Evolutionary conservation across 1,284 basidiomycete species (phyloP).

Genomic region (Heterobasidion occidentale): DNA sequence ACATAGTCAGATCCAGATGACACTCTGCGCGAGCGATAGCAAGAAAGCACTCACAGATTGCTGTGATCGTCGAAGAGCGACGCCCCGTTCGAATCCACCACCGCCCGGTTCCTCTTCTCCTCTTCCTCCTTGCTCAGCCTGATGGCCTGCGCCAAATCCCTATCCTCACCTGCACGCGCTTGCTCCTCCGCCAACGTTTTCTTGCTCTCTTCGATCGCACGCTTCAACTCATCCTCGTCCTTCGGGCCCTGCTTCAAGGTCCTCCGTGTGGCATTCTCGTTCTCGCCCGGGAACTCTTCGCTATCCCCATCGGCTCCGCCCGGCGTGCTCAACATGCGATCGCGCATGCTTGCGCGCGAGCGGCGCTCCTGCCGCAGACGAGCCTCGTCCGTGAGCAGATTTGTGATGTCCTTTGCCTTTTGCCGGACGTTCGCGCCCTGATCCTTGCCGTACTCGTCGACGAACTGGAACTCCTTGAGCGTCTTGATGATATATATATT

Average conservation of each 20-base stretch:
- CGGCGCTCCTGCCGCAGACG: constrained; percentile 84
- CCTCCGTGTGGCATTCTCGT: constrained; percentile 42
- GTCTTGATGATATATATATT: constrained; percentile 99
- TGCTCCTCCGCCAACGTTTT: constrained; percentile 72
- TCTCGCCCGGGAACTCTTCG: constrained; percentile 33
- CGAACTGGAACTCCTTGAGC: constrained; percentile 96
- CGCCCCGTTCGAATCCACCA: constrained; percentile 70
- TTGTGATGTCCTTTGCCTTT: constrained; percentile 99
- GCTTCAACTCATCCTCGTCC: constrained; percentile 70
- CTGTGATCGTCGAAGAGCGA: constrained; percentile 83
- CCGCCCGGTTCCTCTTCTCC: constrained; percentile 54
- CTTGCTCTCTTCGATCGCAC: constrained; percentile 87
- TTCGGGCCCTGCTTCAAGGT: background rate
- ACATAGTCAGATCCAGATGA: constrained; percentile 1
- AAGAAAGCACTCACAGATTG: constrained; percentile 44
- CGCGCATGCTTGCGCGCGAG: constrained; percentile 85
- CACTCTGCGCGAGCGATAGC: background rate
- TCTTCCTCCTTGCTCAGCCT: constrained; percentile 87
- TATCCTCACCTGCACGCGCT: constrained; percentile 58
- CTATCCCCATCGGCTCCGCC: constrained; percentile 37
- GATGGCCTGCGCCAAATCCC: constrained; percentile 75
- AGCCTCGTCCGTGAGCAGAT: constrained; percentile 85
- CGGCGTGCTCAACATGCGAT: constrained; percentile 84
- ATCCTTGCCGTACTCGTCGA: constrained; percentile 95
- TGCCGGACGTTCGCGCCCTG: constrained; percentile 98